phyloP scores from a whole-genome alignment of 805 yeast species.

The Teunomyces funiuensis region DNA sequence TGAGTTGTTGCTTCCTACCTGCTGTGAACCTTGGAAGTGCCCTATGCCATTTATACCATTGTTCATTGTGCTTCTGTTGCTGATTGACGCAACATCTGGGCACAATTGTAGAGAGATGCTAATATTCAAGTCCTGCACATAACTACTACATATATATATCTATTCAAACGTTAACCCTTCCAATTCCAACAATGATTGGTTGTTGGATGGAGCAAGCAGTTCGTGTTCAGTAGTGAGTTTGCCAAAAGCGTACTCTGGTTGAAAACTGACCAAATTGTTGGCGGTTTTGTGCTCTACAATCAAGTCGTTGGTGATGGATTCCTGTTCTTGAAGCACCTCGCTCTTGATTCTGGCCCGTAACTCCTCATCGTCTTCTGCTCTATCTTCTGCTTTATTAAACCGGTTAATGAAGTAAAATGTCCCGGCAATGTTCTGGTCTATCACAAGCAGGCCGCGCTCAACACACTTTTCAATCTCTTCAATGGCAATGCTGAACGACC shows the following conservation, averaged over 20 bases:
- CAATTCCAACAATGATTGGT: conserved; percentile 2
- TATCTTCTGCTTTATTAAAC: conserved; percentile 11
- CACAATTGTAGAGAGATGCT: too few relatives aligned
- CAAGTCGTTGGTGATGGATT: conserved; percentile 12
- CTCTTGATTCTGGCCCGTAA: conserved; percentile 11
- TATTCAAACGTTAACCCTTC: conserved; percentile 5
- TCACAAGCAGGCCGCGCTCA: conserved; percentile 53
- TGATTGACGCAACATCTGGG: too few relatives aligned
- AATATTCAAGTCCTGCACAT: background rate
- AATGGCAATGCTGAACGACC: conserved; percentile 64
- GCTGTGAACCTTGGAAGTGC: background rate
- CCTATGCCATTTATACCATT: background rate
- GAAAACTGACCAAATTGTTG: conserved; percentile 10
- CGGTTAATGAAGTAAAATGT: conserved; percentile 59
- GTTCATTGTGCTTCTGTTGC: conserved; percentile 1
- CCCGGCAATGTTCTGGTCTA: conserved; percentile 71
- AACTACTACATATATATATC: too few relatives aligned
- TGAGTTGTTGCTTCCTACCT: conserved; percentile 6
- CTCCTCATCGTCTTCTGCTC: conserved; percentile 11
- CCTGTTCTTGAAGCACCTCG: conserved; percentile 19
- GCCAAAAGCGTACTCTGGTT: conserved; percentile 9
- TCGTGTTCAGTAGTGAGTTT: background rate
- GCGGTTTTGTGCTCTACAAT: conserved; percentile 7
- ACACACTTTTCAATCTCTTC: conserved; percentile 66
- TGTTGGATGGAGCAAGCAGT: background rate